phyloP scores from a whole-genome alignment of 2,329 filamentous ascomycete genomes.

The Coniochaeta sp. region DNA sequence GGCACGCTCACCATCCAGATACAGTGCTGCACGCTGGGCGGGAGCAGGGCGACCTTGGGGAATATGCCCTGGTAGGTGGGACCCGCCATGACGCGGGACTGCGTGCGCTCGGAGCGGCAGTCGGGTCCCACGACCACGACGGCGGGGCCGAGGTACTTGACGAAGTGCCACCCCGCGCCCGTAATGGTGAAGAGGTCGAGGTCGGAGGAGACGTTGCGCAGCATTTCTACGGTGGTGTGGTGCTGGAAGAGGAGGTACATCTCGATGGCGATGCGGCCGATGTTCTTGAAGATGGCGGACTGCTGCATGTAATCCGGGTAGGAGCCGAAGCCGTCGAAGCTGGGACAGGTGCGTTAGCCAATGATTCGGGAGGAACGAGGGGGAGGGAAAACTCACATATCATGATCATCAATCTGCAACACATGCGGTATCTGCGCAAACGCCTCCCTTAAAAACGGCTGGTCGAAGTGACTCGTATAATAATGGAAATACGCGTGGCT shows the following conservation, averaged over 20 bases:
- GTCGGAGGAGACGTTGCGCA: slow-evolving; percentile 83
- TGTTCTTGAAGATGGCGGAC: slow-evolving; percentile 96
- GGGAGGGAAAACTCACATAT: slow-evolving; percentile 67
- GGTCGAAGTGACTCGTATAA: slow-evolving; percentile 97
- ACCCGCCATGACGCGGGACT: slow-evolving; percentile 86
- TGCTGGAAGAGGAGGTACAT: slow-evolving; percentile 99
- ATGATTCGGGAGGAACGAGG: neutral
- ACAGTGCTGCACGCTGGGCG: slow-evolving; percentile 91
- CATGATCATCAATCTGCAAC: slow-evolving; percentile 89
- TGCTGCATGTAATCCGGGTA: slow-evolving; percentile 99
- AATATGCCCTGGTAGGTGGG: slow-evolving; percentile 97
- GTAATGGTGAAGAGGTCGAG: slow-evolving; percentile 93
- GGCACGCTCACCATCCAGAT: slow-evolving; percentile 94
- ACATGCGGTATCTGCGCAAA: slow-evolving; percentile 97
- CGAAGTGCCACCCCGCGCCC: slow-evolving; percentile 96
- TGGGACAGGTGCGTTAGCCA: slow-evolving; percentile 26
- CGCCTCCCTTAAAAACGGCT: slow-evolving; percentile 86
- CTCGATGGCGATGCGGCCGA: slow-evolving; percentile 87
- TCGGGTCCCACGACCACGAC: slow-evolving; percentile 87
- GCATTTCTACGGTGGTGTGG: slow-evolving; percentile 88
- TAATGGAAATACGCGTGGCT: slow-evolving; percentile 98
- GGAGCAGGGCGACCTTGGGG: slow-evolving; percentile 85
- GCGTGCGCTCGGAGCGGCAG: slow-evolving; percentile 84
- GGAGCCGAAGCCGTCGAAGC: slow-evolving; percentile 93
- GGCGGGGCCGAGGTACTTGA: slow-evolving; percentile 90